A percentile compares a stretch with the other conserved stretches of the same genome.
These are phyloP conservation scores for Komagataella pastoris DNA, from an alignment of 805 yeast genomes.

Conservation along the genomic window DNA sequence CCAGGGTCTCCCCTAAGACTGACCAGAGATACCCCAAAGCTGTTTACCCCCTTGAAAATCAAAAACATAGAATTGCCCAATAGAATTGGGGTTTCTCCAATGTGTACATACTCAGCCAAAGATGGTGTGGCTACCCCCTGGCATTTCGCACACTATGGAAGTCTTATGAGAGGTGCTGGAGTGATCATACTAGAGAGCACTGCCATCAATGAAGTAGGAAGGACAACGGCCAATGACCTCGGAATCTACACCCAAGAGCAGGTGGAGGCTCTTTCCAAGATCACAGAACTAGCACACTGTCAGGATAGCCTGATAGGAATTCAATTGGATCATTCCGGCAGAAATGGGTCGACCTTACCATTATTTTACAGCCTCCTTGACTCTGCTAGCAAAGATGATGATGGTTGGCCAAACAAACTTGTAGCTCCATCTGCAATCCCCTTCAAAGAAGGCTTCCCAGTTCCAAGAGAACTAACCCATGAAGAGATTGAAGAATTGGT, in stretches of 20 bases:
- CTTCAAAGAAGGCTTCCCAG: conserved; percentile 8
- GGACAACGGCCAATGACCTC: conserved; percentile 13
- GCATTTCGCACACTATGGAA: conserved; percentile 36
- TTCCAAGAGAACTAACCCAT: conserved; percentile 28
- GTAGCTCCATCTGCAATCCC: conserved; percentile 32
- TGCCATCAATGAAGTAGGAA: conserved; percentile 8
- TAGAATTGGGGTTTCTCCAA: conserved; percentile 23
- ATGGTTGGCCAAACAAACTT: conserved; percentile 30
- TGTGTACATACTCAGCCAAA: conserved; percentile 35
- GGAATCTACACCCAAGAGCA: conserved; percentile 41
- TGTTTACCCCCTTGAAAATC: conserved; percentile 18
- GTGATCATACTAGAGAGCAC: conserved; percentile 30
- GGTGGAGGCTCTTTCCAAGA: conserved; percentile 22
- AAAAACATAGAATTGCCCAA: conserved; percentile 13
- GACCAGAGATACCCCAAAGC: conserved; percentile 7
- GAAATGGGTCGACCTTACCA: conserved; percentile 16
- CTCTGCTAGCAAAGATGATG: conserved; percentile 16
- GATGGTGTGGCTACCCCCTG: conserved; percentile 26
- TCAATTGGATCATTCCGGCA: conserved; percentile 44
- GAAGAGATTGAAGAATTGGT: conserved; percentile 28
- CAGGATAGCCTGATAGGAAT: conserved; percentile 33
- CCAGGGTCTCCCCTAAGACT: neutral
- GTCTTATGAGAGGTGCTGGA: conserved; percentile 34
- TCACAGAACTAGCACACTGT: conserved; percentile 32
- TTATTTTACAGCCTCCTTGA: neutral